Percentiles rank a stretch among this genome's conserved stretches.
phyloP scores from a whole-genome alignment of 2,329 filamentous ascomycete genomes.

The Ophiostoma himal-ulmi region DNA sequence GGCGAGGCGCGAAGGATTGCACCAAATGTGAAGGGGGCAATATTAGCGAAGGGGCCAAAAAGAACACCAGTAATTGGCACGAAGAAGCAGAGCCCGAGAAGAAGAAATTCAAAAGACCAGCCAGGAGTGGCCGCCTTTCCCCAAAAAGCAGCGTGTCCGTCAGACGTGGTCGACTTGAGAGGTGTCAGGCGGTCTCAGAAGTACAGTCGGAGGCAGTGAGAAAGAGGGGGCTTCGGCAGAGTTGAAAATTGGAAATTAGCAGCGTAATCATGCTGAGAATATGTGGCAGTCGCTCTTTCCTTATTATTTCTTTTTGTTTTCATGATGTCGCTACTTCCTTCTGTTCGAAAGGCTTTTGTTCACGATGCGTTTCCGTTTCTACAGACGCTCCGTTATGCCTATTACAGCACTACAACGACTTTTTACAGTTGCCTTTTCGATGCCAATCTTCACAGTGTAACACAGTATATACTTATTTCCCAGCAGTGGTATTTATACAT shows the following conservation, averaged over 20 bases:
- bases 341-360: not conserved
- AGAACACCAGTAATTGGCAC: not conserved
- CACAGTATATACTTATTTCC: not conserved
- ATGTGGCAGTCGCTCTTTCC: not conserved
- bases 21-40: not conserved
- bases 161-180: not conserved
- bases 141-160: not conserved
- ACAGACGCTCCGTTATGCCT: not conserved
- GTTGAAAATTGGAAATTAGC: not conserved
- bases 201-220: not conserved
- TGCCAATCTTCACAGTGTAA: not conserved
- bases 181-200: not conserved
- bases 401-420: not conserved
- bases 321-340: not conserved
- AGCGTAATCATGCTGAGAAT: not conserved
- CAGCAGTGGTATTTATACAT: not conserved
- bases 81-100: not conserved
- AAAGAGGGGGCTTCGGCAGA: not conserved
- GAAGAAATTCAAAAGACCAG: not conserved
- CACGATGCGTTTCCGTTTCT: not conserved
- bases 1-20: not conserved
- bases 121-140: not conserved
- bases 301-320: not conserved
- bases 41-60: not conserved
- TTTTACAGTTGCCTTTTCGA: not conserved